A percentile compares a stretch with the other conserved stretches of the same genome.
These are phyloP conservation scores for Schizothecium vesticola DNA, from an alignment of 495 filamentous ascomycete genomes.

Conservation along the genomic window DNA sequence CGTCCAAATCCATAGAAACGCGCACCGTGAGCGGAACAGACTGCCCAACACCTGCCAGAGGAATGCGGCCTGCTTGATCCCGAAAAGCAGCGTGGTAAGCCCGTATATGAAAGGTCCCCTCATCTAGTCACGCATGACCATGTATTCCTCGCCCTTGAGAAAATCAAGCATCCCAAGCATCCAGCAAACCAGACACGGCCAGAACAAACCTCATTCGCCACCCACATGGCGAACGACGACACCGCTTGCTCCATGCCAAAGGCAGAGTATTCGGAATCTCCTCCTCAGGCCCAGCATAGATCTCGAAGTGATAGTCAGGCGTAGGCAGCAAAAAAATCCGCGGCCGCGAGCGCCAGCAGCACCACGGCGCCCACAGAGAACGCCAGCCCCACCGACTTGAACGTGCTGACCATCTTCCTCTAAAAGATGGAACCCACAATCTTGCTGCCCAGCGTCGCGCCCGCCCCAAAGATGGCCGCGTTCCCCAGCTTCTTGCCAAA, in stretches of 20 bases:
- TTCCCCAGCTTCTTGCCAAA: slow-evolving; percentile 74
- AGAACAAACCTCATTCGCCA: neutral
- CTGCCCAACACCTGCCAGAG: too few relatives aligned
- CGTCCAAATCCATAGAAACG: neutral
- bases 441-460: slow-evolving; percentile 84
- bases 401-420: neutral
- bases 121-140: too few relatives aligned
- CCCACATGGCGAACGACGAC: neutral
- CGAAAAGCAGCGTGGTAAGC: neutral
- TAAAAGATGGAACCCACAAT: slow-evolving; percentile 92
- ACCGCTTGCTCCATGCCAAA: neutral
- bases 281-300: neutral
- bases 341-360: neutral
- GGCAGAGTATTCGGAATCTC: neutral
- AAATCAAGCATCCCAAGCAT: too few relatives aligned
- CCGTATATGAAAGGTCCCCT: too few relatives aligned
- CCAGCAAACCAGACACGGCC: neutral
- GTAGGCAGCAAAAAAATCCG: neutral
- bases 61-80: neutral
- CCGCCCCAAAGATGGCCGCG: slow-evolving; percentile 75
- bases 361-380: neutral
- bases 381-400: neutral
- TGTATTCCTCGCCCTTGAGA: too few relatives aligned
- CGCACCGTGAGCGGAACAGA: neutral
- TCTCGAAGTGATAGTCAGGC: neutral